Percentiles rank a stretch among this genome's conserved stretches.
These are phyloP conservation scores for Ganoderma lucidum DNA, from an alignment of 1,284 basidiomycete species.

Conservation along the genomic window DNA sequence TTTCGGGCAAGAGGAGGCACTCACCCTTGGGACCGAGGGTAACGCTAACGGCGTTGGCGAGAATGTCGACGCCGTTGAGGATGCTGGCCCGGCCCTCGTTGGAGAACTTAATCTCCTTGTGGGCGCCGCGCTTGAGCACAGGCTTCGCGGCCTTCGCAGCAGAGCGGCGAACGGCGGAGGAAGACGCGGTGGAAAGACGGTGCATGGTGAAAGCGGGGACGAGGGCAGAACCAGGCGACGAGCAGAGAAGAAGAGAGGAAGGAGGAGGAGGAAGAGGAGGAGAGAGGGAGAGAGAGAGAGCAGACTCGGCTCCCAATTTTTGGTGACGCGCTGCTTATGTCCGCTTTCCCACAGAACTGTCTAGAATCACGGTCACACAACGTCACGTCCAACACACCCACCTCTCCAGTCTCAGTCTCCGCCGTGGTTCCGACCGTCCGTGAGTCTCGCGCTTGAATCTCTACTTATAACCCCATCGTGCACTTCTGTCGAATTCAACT, in stretches of 20 bases:
- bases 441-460: too few species aligned
- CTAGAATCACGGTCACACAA: conserved; percentile 39
- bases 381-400: background rate
- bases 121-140: conserved; percentile 73
- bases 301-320: conserved; percentile 16
- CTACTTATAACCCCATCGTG: too few species aligned
- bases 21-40: conserved; percentile 96
- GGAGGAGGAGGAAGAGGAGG: conserved; percentile 26
- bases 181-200: conserved; percentile 49
- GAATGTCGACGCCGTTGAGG: conserved; percentile 94
- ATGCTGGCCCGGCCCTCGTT: conserved; percentile 96
- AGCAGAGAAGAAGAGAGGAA: conserved; percentile 21
- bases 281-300: too few species aligned
- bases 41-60: conserved; percentile 95
- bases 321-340: conserved; percentile 29
- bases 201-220: conserved; percentile 41
- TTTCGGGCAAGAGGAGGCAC: conserved; percentile 28
- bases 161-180: conserved; percentile 52
- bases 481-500: too few species aligned
- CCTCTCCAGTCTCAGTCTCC: background rate
- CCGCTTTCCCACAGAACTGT: conserved; percentile 32
- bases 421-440: background rate
- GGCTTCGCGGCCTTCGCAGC: conserved; percentile 56
- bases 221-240: conserved; percentile 9
- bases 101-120: conserved; percentile 98